A percentile compares a stretch with the other conserved stretches of the same genome.
Conservation (phyloP, 2,329 filamentous ascomycete species). For the Claviceps maximensis region DNA sequence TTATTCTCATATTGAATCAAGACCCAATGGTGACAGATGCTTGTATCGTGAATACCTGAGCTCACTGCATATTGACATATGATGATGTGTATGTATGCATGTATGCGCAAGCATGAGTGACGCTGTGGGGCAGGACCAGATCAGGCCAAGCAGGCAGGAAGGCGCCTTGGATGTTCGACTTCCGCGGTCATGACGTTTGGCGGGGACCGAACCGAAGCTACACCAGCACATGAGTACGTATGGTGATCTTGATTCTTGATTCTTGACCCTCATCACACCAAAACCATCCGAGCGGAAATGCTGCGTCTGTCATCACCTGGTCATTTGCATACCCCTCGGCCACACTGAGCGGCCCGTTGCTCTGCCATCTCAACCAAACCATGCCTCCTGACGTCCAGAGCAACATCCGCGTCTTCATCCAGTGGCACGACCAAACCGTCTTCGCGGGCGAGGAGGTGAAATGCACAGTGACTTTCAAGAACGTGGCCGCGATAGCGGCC, state of each 20-base stretch:
- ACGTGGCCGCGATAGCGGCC: conserved; percentile 44
- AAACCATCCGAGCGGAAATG: conserved; percentile 17
- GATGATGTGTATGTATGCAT: no score
- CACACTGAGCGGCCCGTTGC: conserved; percentile 16
- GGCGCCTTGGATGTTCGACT: no score
- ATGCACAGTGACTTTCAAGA: conserved; percentile 94
- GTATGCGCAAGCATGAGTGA: no score
- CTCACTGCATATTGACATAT: no score
- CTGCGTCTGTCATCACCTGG: conserved; percentile 15
- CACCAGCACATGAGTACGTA: not conserved
- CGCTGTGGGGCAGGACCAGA: not conserved
- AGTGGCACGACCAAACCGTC: conserved; percentile 86
- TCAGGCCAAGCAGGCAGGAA: not conserved
- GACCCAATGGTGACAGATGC: no score
- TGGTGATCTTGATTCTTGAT: not conserved
- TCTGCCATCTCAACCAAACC: conserved; percentile 22
- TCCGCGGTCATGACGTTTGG: not conserved
- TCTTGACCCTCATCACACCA: not conserved
- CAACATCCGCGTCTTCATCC: conserved; percentile 90
- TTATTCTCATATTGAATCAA: no score
- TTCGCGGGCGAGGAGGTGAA: conserved; percentile 94
- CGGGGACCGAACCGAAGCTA: not conserved
- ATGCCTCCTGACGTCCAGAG: conserved; percentile 37
- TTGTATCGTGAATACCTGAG: no score
- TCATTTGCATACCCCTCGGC: conserved; percentile 15